These are phyloP conservation scores for Aechmea fasciata DNA, from an alignment of 176 grass and related monocot genomes.

Conservation along the genomic window DNA sequence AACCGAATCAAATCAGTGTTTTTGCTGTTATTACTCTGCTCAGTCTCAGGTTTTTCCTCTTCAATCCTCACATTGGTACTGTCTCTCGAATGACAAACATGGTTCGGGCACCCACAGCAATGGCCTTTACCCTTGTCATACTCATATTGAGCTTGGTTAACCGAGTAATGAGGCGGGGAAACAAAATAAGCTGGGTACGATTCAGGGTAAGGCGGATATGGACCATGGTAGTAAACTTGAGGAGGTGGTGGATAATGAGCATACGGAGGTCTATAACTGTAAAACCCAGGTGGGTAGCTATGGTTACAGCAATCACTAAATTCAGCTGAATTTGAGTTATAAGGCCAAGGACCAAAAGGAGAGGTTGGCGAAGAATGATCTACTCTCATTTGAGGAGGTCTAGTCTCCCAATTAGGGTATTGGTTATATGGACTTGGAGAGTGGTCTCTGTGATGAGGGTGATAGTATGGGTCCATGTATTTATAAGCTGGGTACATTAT, in stretches of 20 bases:
- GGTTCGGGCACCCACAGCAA: conserved; percentile 64
- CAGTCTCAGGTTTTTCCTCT: conserved; percentile 38
- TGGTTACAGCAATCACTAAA: conserved; percentile 25
- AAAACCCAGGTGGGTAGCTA: conserved; percentile 43
- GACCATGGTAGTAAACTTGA: conserved; percentile 33
- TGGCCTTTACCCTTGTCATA: conserved; percentile 29
- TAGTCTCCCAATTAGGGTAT: conserved; percentile 29
- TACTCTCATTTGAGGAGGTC: conserved; percentile 11
- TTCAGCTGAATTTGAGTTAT: conserved; percentile 23
- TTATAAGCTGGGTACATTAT: conserved; percentile 45
- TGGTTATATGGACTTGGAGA: conserved; percentile 32
- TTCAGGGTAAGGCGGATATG: conserved; percentile 21
- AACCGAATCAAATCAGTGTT: conserved; percentile 15
- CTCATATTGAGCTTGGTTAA: conserved; percentile 35
- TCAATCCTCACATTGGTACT: conserved; percentile 45
- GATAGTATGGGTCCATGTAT: conserved; percentile 56
- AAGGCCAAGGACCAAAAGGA: conserved; percentile 34
- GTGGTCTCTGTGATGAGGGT: conserved; percentile 37
- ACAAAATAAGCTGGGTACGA: conserved; percentile 37
- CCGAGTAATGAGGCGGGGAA: conserved; percentile 15
- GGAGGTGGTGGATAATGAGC: conserved; percentile 37
- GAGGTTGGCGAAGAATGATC: conserved; percentile 22
- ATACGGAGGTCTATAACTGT: conserved; percentile 40
- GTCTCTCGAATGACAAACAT: conserved; percentile 35
- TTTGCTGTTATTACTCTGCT: conserved; percentile 16